Evolutionary conservation across 1,284 basidiomycete species (phyloP).

Genomic region (Ceratobasidium sp.): DNA sequence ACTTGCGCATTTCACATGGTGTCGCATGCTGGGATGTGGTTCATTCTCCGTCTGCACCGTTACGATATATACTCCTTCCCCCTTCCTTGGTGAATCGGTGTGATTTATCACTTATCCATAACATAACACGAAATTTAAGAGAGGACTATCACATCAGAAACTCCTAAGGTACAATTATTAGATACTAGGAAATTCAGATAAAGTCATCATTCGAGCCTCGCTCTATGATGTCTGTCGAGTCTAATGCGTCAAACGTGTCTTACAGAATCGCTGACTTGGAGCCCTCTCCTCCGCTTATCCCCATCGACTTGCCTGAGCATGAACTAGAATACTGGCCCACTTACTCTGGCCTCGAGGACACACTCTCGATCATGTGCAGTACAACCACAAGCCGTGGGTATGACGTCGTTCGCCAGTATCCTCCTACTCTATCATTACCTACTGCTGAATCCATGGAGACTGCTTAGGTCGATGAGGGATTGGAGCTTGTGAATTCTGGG

Average conservation of each 20-base stretch:
- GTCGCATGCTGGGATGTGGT: too few species aligned
- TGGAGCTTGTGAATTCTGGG: not conserved
- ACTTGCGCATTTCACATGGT: too few species aligned
- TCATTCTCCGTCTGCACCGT: too few species aligned
- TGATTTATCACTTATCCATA: too few species aligned
- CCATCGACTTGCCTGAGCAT: slow-evolving; percentile 13
- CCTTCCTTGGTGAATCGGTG: too few species aligned
- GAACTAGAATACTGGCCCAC: slow-evolving; percentile 28
- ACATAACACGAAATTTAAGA: too few species aligned
- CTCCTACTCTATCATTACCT: not conserved
- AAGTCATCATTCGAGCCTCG: too few species aligned
- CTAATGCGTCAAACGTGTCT: slow-evolving; percentile 57
- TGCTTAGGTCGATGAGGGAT: not conserved
- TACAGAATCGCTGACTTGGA: slow-evolving; percentile 71
- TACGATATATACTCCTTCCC: too few species aligned
- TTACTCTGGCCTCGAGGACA: slow-evolving; percentile 30
- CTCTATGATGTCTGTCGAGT: slow-evolving; percentile 52
- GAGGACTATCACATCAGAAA: too few species aligned
- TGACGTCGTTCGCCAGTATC: slow-evolving; percentile 24
- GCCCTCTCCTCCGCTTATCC: slow-evolving; percentile 63
- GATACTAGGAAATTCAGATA: too few species aligned
- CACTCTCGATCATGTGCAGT: slow-evolving; percentile 1
- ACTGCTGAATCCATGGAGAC: slow-evolving; percentile 6
- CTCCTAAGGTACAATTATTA: too few species aligned
- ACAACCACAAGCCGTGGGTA: slow-evolving; percentile 19